phyloP scores from a whole-genome alignment of 352 stramenopile species.

The Globisporangium sylvaticum region DNA sequence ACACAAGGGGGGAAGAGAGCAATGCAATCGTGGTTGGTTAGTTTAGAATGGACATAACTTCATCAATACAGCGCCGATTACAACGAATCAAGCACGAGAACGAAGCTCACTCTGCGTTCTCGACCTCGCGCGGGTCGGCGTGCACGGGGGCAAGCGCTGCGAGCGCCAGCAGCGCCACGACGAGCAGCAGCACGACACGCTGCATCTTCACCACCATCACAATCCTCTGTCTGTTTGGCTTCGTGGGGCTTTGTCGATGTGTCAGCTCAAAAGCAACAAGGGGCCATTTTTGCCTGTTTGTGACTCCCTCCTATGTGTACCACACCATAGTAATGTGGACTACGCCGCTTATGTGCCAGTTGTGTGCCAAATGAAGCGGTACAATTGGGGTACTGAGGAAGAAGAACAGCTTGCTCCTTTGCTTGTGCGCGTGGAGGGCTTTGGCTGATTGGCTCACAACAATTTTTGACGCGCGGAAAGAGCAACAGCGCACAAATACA shows the following conservation, averaged over 20 bases:
- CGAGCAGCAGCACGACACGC: conserved; percentile 24
- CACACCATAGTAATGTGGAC: neutral
- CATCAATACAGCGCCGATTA: neutral
- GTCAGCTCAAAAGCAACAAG: neutral
- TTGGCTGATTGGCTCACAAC: neutral
- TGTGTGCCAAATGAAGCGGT: neutral
- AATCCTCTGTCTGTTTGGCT: neutral
- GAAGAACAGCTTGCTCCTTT: neutral
- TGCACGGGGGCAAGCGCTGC: conserved; percentile 14
- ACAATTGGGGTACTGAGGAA: neutral
- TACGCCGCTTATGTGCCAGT: neutral
- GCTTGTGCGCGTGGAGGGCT: neutral
- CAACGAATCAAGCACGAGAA: neutral
- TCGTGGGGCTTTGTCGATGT: conserved; percentile 4
- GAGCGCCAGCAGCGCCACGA: conserved; percentile 29
- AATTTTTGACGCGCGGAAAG: conserved; percentile 2
- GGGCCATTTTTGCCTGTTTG: neutral
- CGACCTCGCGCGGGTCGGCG: conserved; percentile 53
- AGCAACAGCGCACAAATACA: neutral
- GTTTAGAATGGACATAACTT: neutral
- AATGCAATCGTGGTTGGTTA: neutral
- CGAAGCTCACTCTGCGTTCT: conserved; percentile 52
- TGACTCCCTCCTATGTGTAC: neutral
- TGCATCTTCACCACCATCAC: conserved; percentile 19
- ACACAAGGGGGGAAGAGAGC: neutral